Conservation (phyloP, 2,329 filamentous ascomycete species). For the Colletotrichum destructivum region DNA sequence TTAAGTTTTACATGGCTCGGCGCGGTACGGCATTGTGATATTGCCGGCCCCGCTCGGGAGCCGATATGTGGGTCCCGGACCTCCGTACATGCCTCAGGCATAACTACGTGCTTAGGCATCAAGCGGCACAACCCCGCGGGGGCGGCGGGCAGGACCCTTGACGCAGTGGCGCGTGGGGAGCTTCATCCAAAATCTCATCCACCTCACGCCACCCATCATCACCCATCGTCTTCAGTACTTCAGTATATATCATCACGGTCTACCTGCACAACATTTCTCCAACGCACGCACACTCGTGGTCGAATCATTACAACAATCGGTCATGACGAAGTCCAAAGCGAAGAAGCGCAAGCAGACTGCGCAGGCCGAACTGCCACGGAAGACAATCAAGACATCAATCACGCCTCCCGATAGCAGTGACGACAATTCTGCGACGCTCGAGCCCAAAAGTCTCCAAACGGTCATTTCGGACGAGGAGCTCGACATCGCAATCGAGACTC, state of each 20-base stretch:
- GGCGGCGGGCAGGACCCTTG: conserved; percentile 7
- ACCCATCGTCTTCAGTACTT: too few relatives aligned
- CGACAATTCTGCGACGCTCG: conserved; percentile 52
- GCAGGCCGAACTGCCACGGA: conserved; percentile 53
- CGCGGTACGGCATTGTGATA: too few relatives aligned
- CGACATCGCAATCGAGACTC: conserved; percentile 76
- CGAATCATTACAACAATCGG: not conserved
- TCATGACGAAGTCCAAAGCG: conserved; percentile 62
- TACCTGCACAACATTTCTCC: not conserved
- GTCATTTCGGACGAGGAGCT: conserved; percentile 76
- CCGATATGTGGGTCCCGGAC: not conserved
- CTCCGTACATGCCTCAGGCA: not conserved
- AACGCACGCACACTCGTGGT: not conserved
- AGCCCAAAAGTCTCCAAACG: conserved; percentile 66
- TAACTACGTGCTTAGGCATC: too few relatives aligned
- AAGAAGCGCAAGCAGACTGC: conserved; percentile 62
- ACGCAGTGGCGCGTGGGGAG: not conserved
- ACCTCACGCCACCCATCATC: not conserved
- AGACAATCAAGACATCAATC: conserved; percentile 57
- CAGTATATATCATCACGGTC: too few relatives aligned
- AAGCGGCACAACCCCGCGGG: conserved; percentile 9
- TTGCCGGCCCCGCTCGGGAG: too few relatives aligned
- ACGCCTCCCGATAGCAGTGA: conserved; percentile 48
- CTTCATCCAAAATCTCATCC: conserved; percentile 2
- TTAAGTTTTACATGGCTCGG: too few relatives aligned